These are phyloP conservation scores for Candida caryicola DNA, from an alignment of 805 yeast species.

Conservation along the genomic window DNA sequence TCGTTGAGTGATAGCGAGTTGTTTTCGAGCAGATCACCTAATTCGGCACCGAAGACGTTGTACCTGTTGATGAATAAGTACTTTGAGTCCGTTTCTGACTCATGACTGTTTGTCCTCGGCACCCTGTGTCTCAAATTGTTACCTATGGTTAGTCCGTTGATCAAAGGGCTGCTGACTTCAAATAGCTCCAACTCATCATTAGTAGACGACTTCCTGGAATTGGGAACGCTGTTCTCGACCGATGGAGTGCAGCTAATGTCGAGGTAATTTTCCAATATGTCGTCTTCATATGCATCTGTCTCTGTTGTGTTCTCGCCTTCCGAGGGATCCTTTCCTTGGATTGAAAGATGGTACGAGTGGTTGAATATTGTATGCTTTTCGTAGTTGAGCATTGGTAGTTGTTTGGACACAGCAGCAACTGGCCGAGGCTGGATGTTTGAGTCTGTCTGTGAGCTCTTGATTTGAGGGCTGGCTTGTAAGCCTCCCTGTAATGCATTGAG, in stretches of 20 bases:
- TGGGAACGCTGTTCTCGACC: conserved; percentile 5
- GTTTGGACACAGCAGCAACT: no score
- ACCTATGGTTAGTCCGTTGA: conserved; percentile 35
- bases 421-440: background rate
- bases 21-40: conserved; percentile 5
- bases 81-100: conserved; percentile 5
- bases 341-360: conserved; percentile 28
- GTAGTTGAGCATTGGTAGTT: no score
- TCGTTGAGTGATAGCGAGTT: background rate
- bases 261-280: conserved; percentile 30
- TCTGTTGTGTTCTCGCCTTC: background rate
- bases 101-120: conserved; percentile 3
- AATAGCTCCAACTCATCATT: conserved; percentile 17
- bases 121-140: conserved; percentile 21
- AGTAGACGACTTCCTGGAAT: conserved; percentile 1
- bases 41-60: background rate
- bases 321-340: conserved; percentile 16
- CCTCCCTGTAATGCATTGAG: background rate
- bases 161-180: conserved; percentile 30
- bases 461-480: background rate
- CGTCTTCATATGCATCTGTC: conserved; percentile 27
- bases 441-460: background rate
- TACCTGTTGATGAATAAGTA: conserved; percentile 18
- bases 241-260: conserved; percentile 23
- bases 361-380: conserved; percentile 13